These are phyloP conservation scores for Aspergillus ibericus DNA, from an alignment of 2,329 filamentous ascomycete genomes.

Conservation along the genomic window DNA sequence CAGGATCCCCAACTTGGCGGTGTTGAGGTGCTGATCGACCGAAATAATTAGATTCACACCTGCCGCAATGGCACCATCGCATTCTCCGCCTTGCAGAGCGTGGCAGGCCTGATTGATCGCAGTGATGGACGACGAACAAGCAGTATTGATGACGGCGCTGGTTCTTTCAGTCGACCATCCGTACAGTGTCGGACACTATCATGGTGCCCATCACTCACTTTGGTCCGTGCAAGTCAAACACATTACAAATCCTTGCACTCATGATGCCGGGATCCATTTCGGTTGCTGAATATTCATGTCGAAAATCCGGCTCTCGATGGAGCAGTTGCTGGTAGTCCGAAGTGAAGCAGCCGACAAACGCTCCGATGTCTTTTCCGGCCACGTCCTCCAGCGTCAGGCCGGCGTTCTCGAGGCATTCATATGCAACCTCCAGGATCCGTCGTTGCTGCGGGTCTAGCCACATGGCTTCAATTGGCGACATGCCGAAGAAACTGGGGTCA, in stretches of 20 bases:
- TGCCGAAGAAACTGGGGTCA: constrained; percentile 25
- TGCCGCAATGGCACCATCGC: constrained; percentile 30
- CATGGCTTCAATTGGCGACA: constrained; percentile 25
- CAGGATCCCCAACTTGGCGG: constrained; percentile 35
- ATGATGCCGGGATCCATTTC: constrained; percentile 15
- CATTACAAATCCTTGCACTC: constrained; percentile 17
- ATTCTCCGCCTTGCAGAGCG: constrained; percentile 16
- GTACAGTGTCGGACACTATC: too few species aligned
- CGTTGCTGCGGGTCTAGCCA: constrained; percentile 37
- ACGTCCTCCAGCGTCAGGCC: constrained; percentile 26
- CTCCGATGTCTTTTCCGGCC: constrained; percentile 30
- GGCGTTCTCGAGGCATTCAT: constrained; percentile 35
- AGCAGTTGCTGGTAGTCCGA: constrained; percentile 19
- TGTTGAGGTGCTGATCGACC: constrained; percentile 27
- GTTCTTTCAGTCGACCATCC: constrained; percentile 8
- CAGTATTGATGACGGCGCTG: constrained; percentile 33
- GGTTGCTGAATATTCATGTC: neutral
- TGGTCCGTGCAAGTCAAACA: constrained; percentile 24
- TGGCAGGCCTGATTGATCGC: constrained; percentile 31
- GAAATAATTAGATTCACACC: constrained; percentile 37
- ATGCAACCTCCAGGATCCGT: constrained; percentile 32
- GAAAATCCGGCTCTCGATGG: neutral
- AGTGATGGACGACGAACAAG: constrained; percentile 36
- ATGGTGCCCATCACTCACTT: neutral
- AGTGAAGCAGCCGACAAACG: constrained; percentile 24